A percentile compares a stretch with the other conserved stretches of the same genome.
Evolutionary conservation across 1,139 yeast species (phyloP).

Genomic region (Tardiomyces depauwii): DNA sequence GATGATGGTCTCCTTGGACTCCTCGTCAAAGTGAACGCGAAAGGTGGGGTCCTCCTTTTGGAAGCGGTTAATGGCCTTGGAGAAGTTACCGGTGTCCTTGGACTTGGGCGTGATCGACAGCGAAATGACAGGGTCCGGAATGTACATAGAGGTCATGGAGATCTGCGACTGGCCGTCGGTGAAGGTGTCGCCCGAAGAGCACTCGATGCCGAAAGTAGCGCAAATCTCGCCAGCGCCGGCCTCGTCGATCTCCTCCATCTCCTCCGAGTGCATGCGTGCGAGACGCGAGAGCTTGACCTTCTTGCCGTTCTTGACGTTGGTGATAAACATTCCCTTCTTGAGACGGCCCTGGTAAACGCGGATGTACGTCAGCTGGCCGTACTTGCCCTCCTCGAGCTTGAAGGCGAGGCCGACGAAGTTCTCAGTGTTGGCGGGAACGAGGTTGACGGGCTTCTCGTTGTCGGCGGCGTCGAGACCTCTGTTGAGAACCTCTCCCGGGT

Average conservation of each 20-base stretch:
- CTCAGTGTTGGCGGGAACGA: conserved; percentile 59
- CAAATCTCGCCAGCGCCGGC: conserved; percentile 98
- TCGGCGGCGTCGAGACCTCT: conserved; percentile 72
- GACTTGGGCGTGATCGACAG: conserved; percentile 81
- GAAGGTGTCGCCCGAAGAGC: conserved; percentile 99
- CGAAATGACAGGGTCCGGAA: conserved; percentile 96
- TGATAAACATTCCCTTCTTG: conserved; percentile 81
- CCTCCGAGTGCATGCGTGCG: conserved; percentile 98
- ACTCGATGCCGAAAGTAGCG: conserved; percentile 98
- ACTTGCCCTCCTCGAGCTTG: conserved; percentile 95
- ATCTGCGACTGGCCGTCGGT: conserved; percentile 55
- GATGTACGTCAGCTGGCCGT: conserved; percentile 93
- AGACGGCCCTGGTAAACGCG: conserved; percentile 95
- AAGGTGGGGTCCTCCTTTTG: conserved; percentile 99
- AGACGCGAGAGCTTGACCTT: conserved; percentile 89
- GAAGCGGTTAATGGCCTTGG: conserved; percentile 93
- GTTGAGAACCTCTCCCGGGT: conserved; percentile 87
- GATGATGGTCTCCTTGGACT: conserved; percentile 90
- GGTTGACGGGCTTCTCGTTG: conserved; percentile 60
- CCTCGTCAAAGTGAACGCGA: conserved; percentile 81
- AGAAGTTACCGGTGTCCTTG: conserved; percentile 80
- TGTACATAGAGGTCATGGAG: conserved; percentile 93
- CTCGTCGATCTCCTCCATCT: conserved; percentile 95
- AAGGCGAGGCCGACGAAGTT: conserved; percentile 96
- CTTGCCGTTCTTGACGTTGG: conserved; percentile 86